Conservation (phyloP, 768 basidiomycete species). For the Phlebiopsis gigantea region DNA sequence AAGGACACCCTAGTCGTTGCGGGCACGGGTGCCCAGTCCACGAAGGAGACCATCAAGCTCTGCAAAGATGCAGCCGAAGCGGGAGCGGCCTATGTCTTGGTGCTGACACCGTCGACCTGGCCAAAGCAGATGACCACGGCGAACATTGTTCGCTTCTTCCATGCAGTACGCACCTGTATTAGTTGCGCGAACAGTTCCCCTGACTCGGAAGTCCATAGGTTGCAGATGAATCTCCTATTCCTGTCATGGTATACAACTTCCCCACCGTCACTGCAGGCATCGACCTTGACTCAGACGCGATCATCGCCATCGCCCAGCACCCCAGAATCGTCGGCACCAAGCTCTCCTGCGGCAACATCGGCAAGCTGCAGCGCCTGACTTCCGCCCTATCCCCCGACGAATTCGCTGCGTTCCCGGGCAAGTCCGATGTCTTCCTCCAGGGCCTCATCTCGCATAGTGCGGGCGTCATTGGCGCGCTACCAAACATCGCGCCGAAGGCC, state of each 20-base stretch:
- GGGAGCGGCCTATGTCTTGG: constrained; percentile 76
- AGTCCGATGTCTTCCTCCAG: constrained; percentile 57
- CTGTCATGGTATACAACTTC: constrained; percentile 83
- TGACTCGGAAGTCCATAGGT: constrained; percentile 39
- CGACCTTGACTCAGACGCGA: constrained; percentile 78
- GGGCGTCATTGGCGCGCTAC: constrained; percentile 38
- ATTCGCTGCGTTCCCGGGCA: constrained; percentile 73
- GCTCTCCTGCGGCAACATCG: constrained; percentile 81
- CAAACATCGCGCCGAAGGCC: constrained; percentile 43
- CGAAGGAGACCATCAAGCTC: constrained; percentile 67
- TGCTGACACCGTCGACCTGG: constrained; percentile 73
- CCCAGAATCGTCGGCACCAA: constrained; percentile 86
- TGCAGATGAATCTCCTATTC: constrained; percentile 61
- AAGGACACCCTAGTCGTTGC: constrained; percentile 65
- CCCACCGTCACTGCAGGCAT: constrained; percentile 76
- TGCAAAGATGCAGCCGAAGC: constrained; percentile 72
- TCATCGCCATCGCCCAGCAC: constrained; percentile 63
- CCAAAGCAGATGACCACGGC: constrained; percentile 56
- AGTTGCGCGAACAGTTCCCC: not conserved
- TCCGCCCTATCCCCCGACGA: constrained; percentile 46
- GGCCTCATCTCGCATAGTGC: constrained; percentile 38
- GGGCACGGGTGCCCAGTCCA: constrained; percentile 80
- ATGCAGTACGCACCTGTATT: constrained; percentile 38
- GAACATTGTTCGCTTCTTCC: constrained; percentile 61
- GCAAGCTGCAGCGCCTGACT: constrained; percentile 75